Base-by-base conservation (phyloP, 139 green algal species). In the Micromonas pusilla region DNA sequence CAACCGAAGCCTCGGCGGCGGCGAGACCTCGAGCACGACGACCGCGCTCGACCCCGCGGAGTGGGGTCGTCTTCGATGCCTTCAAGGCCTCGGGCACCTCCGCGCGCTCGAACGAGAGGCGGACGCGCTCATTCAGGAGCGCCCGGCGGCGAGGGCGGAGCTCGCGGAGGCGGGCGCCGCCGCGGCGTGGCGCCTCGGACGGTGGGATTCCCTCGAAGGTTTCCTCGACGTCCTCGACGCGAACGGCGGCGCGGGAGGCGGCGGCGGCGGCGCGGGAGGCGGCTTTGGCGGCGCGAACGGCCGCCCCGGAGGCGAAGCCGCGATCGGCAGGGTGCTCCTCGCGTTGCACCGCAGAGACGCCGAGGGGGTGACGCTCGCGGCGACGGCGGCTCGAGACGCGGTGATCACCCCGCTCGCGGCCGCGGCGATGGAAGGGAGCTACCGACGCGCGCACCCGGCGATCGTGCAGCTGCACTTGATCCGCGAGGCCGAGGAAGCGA, bases 391-490 rank as follows among this genome's bases (percentile, higher is more conserved):
- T 21, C 83, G 90, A 0, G 52, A 73, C 2, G 89, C 88, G 21
- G 79, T 91, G 37, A 88, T 96, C 82, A 83, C 79, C 0, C 82
- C 91, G 52, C 89, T 98, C 33, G 85, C 85, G 52, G 91, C 91
- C 0, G 91, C 87, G 33, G 79, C 70, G n/a, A 93, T 91, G 83
- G 94, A 98, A 87, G 92, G 86, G 28, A 95, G 73, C 21, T 88
- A 97, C 79, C 73, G 64, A 16, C 86, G 94, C 0, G 93, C 93
- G 0, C 97, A 98, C 86, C 91, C 93, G 0, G 75, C 90, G 60
- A 78, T 98, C 1, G 79, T 94, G 3, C 85, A 88, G 65, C 89
- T 98, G 33, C 91, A 97, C 83, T 91, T 95, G 84, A 83, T 97
- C 66, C 87, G 91, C 45, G 88, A 87, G 63, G 39, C 87, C 25